Base-by-base conservation (phyloP, 2,329 filamentous ascomycete genomes). In the Xylariomycetidae sp. region DNA sequence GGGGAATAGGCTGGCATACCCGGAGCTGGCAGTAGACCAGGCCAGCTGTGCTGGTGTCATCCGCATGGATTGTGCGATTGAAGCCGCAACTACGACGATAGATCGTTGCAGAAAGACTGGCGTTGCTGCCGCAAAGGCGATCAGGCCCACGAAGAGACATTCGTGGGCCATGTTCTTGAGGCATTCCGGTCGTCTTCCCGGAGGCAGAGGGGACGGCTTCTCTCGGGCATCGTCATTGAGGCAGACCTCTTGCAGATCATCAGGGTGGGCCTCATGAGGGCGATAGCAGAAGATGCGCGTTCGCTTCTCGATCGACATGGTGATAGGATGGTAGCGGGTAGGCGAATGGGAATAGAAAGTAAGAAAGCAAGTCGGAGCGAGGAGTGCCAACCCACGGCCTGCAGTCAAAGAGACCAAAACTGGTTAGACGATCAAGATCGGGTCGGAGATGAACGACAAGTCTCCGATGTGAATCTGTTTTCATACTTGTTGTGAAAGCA, bases 31-130 rank as follows among this genome's bases (percentile, higher is more conserved):
- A 18, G 47, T 57, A 14, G 46, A 45, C 52, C 52, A 57, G 10
- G 54, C 52, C 31, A 52, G 37, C 36, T 56, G 48, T 19, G 52
- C 52, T 4, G 52, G 54, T 6, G 49, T 48, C 52, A 54, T 54
- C 18, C 33, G 32, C 13, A 57, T 28, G 19, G 41, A 47, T 13
- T 41, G 43, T 13, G 43, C 47, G 28, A 55, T 46, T 15, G 53
- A 43, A 8, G 46, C 49, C 5, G 48, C 47, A 5, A 57, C 45
- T 10, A 56, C 49, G n/a, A 57, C 42, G 8, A 53, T 43, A 23
- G 53, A 53, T 27, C 54, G 47, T 31, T 57, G 53, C 7, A 56
- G 46, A 25, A 57, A 56, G 19, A 57, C 48, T 2, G 54, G 54
- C 3, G 50, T 52, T 4, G 54, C 52, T 4, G 53, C 53, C 10